Percentiles rank a stretch among this genome's conserved stretches.
phyloP scores from a whole-genome alignment of 2,329 filamentous ascomycete species.

The Fusarium cyanostomum region DNA sequence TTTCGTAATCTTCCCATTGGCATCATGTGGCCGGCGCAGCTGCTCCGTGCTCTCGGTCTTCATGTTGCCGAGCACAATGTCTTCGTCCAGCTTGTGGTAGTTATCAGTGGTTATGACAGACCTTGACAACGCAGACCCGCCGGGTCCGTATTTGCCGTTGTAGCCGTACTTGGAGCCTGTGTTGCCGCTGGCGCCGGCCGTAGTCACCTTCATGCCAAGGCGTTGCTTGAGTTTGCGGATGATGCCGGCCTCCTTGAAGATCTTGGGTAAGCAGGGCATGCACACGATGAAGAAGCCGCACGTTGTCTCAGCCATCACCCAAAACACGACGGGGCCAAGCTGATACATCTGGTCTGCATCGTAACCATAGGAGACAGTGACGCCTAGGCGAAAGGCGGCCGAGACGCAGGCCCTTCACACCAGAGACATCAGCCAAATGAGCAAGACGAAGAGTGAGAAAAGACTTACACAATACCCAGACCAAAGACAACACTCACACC shows the following conservation, averaged over 20 bases:
- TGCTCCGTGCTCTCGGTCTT: not conserved
- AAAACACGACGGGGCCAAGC: not conserved
- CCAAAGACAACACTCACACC: conserved; percentile 47
- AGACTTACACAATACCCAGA: conserved; percentile 4
- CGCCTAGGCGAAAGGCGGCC: not conserved
- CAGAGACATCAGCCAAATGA: not conserved
- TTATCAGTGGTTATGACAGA: too few species aligned
- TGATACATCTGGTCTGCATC: not conserved
- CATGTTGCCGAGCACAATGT: not conserved
- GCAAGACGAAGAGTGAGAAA: rapidly evolving
- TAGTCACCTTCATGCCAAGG: conserved; percentile 26
- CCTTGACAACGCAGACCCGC: too few species aligned
- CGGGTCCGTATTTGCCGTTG: too few species aligned
- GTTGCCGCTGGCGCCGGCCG: not conserved
- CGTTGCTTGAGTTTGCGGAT: conserved; percentile 31
- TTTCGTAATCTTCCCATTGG: too few species aligned
- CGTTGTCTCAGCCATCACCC: conserved; percentile 12
- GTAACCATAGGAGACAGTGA: conserved; percentile 7
- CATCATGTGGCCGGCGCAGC: not conserved
- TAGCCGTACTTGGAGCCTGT: not conserved
- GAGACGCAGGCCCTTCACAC: not conserved
- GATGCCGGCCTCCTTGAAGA: conserved; percentile 25
- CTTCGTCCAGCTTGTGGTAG: not conserved
- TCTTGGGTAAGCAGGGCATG: conserved; percentile 9
- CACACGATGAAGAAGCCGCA: conserved; percentile 18